Evolutionary conservation across 1,139 yeast genomes (phyloP).

Genomic region (Sugiyamaella pinicola): DNA sequence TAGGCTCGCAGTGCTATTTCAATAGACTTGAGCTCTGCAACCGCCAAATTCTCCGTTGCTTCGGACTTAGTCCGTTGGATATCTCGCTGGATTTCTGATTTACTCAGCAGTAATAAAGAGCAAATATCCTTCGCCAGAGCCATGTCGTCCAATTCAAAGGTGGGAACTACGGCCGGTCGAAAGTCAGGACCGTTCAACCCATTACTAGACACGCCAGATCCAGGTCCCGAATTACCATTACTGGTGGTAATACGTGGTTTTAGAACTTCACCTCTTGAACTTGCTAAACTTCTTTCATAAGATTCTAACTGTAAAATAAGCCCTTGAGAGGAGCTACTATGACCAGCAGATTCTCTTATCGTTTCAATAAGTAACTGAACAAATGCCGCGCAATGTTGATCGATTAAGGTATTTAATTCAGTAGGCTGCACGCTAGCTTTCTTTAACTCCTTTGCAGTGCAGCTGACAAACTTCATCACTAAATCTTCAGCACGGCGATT

Average conservation of each 20-base stretch:
- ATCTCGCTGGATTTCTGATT: slow-evolving; percentile 36
- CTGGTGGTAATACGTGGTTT: slow-evolving; percentile 21
- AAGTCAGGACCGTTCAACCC: not conserved
- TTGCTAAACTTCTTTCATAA: slow-evolving; percentile 35
- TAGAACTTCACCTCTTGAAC: slow-evolving; percentile 45
- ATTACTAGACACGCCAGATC: not conserved
- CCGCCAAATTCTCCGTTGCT: slow-evolving; percentile 49
- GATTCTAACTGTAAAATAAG: slow-evolving; percentile 40
- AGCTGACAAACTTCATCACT: slow-evolving; percentile 64
- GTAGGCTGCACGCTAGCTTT: slow-evolving; percentile 50
- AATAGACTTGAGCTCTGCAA: slow-evolving; percentile 50
- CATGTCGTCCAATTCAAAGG: slow-evolving; percentile 38
- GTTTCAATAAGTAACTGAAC: slow-evolving; percentile 56
- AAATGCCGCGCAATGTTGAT: slow-evolving; percentile 59
- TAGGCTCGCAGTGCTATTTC: slow-evolving; percentile 48
- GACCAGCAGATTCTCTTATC: slow-evolving; percentile 44
- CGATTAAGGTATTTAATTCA: slow-evolving; percentile 52
- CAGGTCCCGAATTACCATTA: slow-evolving; percentile 1
- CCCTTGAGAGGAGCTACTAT: slow-evolving; percentile 30
- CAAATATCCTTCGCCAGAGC: slow-evolving; percentile 32
- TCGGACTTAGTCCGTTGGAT: slow-evolving; percentile 42
- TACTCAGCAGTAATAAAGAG: slow-evolving; percentile 31
- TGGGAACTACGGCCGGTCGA: slow-evolving; percentile 27
- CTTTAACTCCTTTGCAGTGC: slow-evolving; percentile 64
- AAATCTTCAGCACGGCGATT: slow-evolving; percentile 62